Base-by-base conservation (phyloP, 345 rosid genomes). In the Streptanthus diversifolius region DNA sequence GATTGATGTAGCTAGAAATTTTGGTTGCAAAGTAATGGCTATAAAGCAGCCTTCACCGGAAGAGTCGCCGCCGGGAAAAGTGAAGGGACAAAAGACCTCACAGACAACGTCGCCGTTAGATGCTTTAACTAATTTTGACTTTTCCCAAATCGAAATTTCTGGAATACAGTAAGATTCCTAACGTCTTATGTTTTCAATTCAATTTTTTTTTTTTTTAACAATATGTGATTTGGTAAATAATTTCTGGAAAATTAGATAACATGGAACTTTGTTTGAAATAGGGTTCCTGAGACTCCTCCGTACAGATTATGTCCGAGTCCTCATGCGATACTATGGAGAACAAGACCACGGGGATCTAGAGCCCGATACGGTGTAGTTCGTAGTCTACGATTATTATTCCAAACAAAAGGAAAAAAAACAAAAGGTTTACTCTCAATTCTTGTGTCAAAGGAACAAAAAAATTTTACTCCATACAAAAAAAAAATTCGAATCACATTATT, bases 281-380 rank as follows among this genome's bases (percentile, higher is more conserved):
- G 98, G 63, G 33, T 84, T 8, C 96, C 93, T 14, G 81, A 87
- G 67, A 48, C 79, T 56, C 84, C 80, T 53, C 84, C 90, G 1
- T 90, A 88, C 60, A 71, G 68, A 58, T 71, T 90, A 36, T 90
- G 92, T 78, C 97, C 97, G 10, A 76, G 76, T 64, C 95, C 95
- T 35, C 85, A 75, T 21, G 93, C 97, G 5, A 90, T 90, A 68
- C 88, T 90, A 5, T 88, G 97, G 92, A 84, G 92, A 76, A 76
- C 87, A 60, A 84, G 80, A 65, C 82, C 90, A 27, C 84, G 85
- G 39, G 84, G 80, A 76, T 80, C 83, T 0, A 88, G 81, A 75
- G 80, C 72, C 51, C 83, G 72, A n/a, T 54, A 54, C 55, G 33
- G 39, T 22, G 18, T 64, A 12, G 62, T 22, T 63, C 72, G 15